Percentiles rank a stretch among this genome's conserved stretches.
phyloP scores from a whole-genome alignment of 108 stramenopile species.

The Stephanodiscus triporus region DNA sequence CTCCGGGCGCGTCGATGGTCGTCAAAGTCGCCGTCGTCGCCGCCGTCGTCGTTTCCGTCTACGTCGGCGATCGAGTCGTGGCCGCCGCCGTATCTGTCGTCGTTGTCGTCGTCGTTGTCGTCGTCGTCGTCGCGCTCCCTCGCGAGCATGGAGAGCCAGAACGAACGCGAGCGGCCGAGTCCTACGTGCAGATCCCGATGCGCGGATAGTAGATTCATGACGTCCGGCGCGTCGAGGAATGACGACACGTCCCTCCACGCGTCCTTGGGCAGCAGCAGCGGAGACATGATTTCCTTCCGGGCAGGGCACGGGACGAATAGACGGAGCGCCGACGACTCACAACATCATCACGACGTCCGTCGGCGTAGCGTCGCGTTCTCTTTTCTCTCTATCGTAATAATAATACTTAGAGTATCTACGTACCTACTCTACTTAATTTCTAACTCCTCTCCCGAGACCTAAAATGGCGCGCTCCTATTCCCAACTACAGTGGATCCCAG shows the following conservation, averaged over 20 bases:
- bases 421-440: too few species aligned
- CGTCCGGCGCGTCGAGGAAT: conserved; percentile 36
- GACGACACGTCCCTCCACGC: not conserved
- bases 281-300: too few species aligned
- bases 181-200: conserved; percentile 22
- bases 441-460: too few species aligned
- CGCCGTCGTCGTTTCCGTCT: not conserved
- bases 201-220: conserved; percentile 45
- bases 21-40: not conserved
- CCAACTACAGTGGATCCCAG: too few species aligned
- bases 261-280: not conserved
- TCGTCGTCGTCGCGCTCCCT: conserved; percentile 12
- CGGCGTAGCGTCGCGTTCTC: too few species aligned
- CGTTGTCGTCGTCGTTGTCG: not conserved
- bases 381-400: too few species aligned
- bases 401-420: too few species aligned
- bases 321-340: too few species aligned
- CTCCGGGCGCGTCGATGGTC: not conserved
- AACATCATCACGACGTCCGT: too few species aligned
- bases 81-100: too few species aligned
- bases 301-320: too few species aligned
- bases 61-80: not conserved
- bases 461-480: too few species aligned
- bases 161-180: conserved; percentile 28
- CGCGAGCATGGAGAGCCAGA: conserved; percentile 27